Base-by-base conservation (phyloP, 306 rosid species). In the Prunus dulcis region DNA sequence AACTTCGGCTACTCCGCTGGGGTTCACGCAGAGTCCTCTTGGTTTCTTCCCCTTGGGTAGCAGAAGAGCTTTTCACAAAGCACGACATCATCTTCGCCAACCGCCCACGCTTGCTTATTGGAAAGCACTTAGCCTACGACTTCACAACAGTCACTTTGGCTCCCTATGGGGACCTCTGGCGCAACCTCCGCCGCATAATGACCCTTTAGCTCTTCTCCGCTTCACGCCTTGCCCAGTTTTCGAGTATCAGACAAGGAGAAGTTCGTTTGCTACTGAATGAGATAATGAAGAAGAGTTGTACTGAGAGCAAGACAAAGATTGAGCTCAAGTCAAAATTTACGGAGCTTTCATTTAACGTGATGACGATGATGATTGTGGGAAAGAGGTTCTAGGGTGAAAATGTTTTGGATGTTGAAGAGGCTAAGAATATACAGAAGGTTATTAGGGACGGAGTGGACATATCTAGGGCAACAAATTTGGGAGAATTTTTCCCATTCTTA, bases 131-230 rank as follows among this genome's bases (percentile, higher is more conserved):
- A 25, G 51, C 30, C 27, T 82, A 80, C 57, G 65, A 82, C 79
- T 43, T 73, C 67, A 73, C 74, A 32, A 49, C 76, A 47, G 28
- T 77, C 9, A 75, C 22, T 0, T 14, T 67, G 12, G 72, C 81
- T 9, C 57, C 83, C 34, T 86, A 82, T 25, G 84, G 87, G n/a
- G 73, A 69, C 46, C 84, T 56, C 47, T 86, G 85, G 89, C 80
- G 87, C 43, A 83, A 78, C 74, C 83, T 82, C 45, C 79, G 85
- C 34, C 75, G 79, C 17, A 28, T 77, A 4, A 7, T 52, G 23
- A 11, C 72, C 30, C 62, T 77, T 43, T 72, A 82, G 57, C 18
- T 78, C 61, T 64, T 82, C 27, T 82, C 85, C 46, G 2, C 82
- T 0, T 67, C 58, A 17, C 76, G 82, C 11, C 28, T 77, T 2